Conservation (phyloP, 495 filamentous ascomycete genomes). For the Hypoxylon perforatum region DNA sequence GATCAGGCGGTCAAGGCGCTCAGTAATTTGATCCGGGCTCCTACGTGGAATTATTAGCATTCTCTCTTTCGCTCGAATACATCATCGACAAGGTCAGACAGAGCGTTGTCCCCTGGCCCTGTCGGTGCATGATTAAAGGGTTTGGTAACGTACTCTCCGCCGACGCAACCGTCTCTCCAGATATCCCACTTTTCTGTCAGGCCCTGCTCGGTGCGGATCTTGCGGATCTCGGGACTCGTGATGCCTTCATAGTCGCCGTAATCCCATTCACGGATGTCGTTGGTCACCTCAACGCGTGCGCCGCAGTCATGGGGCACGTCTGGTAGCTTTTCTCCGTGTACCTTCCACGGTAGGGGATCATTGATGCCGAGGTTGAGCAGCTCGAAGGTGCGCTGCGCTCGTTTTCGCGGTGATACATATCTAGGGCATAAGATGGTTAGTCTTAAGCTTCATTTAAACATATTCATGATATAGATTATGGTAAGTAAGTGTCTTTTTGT, state of each 20-base stretch:
- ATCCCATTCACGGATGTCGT: conserved; percentile 92
- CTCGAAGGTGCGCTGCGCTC: conserved; percentile 88
- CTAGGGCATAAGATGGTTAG: conserved; percentile 42
- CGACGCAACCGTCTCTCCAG: conserved; percentile 83
- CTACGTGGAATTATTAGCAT: conserved; percentile 47
- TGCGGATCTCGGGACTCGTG: conserved; percentile 76
- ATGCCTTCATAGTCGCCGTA: conserved; percentile 96
- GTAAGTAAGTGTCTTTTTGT: too few relatives aligned
- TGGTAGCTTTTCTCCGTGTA: conserved; percentile 49
- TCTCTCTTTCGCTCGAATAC: neutral
- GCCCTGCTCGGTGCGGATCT: conserved; percentile 67
- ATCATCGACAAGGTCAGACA: neutral
- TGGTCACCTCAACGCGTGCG: conserved; percentile 72
- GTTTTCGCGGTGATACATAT: conserved; percentile 87
- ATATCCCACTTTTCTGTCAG: conserved; percentile 77
- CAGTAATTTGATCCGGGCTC: conserved; percentile 71
- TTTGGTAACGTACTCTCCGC: conserved; percentile 65
- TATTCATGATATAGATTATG: too few relatives aligned
- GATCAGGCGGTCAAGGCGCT: conserved; percentile 79
- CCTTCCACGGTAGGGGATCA: conserved; percentile 58
- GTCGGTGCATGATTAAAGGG: neutral
- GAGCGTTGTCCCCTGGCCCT: neutral
- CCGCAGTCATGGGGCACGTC: conserved; percentile 49
- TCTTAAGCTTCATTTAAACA: too few relatives aligned
- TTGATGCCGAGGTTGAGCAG: conserved; percentile 72